A percentile compares a stretch with the other conserved stretches of the same genome.
Conservation (phyloP, 768 basidiomycete genomes). For the Boletellus sp. region DNA sequence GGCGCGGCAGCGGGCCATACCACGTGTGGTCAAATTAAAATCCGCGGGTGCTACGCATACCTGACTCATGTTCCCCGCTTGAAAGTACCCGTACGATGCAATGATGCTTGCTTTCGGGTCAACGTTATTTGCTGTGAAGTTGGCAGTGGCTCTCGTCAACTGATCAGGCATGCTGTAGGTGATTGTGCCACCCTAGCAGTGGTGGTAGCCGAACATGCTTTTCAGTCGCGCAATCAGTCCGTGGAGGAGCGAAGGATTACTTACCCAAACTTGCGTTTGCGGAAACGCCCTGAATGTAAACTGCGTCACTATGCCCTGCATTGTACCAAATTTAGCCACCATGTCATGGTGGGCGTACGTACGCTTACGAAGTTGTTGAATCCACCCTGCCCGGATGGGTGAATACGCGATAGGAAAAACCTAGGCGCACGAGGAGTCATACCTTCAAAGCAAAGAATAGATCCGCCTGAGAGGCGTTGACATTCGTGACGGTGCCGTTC, state of each 20-base stretch:
- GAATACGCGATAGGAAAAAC: not conserved
- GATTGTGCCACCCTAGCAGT: conserved; percentile 47
- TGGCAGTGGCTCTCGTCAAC: conserved; percentile 23
- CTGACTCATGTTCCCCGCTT: conserved; percentile 31
- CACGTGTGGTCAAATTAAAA: conserved; percentile 1
- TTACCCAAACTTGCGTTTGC: conserved; percentile 26
- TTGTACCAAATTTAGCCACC: conserved; percentile 33
- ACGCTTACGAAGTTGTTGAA: conserved; percentile 55
- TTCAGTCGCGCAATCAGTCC: not conserved
- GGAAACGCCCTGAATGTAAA: conserved; percentile 49
- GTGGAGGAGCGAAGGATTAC: not conserved
- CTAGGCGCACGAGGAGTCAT: conserved; percentile 6
- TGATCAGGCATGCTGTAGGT: conserved; percentile 21
- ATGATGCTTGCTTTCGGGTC: conserved; percentile 36
- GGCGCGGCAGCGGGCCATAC: not conserved
- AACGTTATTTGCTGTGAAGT: conserved; percentile 18
- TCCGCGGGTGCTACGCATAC: conserved; percentile 24
- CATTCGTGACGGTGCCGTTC: conserved; percentile 40
- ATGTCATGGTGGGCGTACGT: not conserved
- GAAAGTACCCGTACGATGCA: conserved; percentile 34
- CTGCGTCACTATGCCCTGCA: conserved; percentile 54
- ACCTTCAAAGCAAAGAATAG: conserved; percentile 47
- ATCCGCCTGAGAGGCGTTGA: conserved; percentile 36
- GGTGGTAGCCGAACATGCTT: conserved; percentile 3
- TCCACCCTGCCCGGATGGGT: conserved; percentile 47